Evolutionary conservation across 192 early-diverging fungal genomes (phyloP).

Genomic region (Coemansia sp.): DNA sequence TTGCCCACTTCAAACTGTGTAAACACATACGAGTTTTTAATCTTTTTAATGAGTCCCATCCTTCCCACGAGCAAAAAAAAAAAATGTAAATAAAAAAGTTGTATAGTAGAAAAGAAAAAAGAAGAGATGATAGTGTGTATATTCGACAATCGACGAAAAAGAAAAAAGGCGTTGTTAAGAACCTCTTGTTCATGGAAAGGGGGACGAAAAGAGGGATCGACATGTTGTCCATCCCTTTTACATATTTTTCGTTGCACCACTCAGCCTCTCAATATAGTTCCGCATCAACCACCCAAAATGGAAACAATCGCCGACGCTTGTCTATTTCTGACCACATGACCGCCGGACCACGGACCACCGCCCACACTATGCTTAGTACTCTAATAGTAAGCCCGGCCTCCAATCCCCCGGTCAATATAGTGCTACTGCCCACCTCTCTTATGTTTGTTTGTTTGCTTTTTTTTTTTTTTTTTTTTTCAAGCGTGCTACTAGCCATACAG

Average conservation of each 20-base stretch:
- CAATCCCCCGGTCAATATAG: neutral
- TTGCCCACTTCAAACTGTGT: slow-evolving; percentile 59
- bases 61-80: neutral
- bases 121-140: too few species aligned
- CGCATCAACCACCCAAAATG: neutral
- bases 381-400: neutral
- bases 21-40: slow-evolving; percentile 56
- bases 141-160: too few species aligned
- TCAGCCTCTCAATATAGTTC: neutral
- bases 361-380: neutral
- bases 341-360: slow-evolving; percentile 3
- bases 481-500: neutral
- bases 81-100: neutral
- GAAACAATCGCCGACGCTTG: neutral
- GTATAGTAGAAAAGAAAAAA: neutral
- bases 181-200: slow-evolving; percentile 8
- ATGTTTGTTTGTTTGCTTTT: neutral
- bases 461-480: too few species aligned
- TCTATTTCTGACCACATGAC: neutral
- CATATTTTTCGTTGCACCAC: neutral
- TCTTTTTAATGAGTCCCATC: slow-evolving; percentile 54
- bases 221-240: neutral
- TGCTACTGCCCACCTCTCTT: neutral
- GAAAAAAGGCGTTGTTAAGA: neutral
- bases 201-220: neutral